A percentile compares a stretch with the other conserved stretches of the same genome.
phyloP scores from a whole-genome alignment of 352 stramenopile genomes.

The Phytophthora capsici region DNA sequence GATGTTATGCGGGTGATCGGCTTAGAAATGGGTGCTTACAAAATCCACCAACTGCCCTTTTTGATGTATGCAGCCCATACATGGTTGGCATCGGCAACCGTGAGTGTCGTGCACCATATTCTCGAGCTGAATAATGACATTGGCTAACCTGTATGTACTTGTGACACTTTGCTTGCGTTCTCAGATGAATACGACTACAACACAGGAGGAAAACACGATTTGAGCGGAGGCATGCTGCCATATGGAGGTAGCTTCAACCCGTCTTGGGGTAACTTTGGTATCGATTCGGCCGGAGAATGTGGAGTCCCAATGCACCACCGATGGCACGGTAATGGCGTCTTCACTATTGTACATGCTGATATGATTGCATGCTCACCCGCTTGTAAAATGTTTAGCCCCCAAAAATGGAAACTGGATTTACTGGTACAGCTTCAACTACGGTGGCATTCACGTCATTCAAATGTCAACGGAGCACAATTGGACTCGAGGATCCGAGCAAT shows the following conservation, averaged over 20 bases:
- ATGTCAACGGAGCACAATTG: constrained; percentile 93
- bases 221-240: constrained; percentile 51
- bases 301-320: constrained; percentile 72
- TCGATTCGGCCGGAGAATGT: constrained; percentile 71
- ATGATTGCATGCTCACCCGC: constrained; percentile 1
- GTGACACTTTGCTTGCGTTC: not conserved
- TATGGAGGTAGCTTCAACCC: constrained; percentile 65
- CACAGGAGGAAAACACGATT: constrained; percentile 55
- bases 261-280: constrained; percentile 69
- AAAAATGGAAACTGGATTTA: constrained; percentile 74
- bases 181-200: constrained; percentile 80
- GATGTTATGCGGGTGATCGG: not conserved
- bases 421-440: constrained; percentile 93
- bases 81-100: constrained; percentile 84
- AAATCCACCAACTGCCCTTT: not conserved
- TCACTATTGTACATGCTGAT: not conserved
- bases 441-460: constrained; percentile 89
- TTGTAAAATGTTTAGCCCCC: constrained; percentile 44
- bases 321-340: constrained; percentile 58
- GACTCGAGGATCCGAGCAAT: constrained; percentile 84
- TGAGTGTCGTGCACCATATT: constrained; percentile 33
- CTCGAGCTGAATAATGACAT: too few species aligned
- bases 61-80: constrained; percentile 51
- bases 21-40: not conserved
- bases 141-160: too few species aligned